These are phyloP conservation scores for Citrus cavaleriei DNA, from an alignment of 345 rosid genomes.

Conservation along the genomic window DNA sequence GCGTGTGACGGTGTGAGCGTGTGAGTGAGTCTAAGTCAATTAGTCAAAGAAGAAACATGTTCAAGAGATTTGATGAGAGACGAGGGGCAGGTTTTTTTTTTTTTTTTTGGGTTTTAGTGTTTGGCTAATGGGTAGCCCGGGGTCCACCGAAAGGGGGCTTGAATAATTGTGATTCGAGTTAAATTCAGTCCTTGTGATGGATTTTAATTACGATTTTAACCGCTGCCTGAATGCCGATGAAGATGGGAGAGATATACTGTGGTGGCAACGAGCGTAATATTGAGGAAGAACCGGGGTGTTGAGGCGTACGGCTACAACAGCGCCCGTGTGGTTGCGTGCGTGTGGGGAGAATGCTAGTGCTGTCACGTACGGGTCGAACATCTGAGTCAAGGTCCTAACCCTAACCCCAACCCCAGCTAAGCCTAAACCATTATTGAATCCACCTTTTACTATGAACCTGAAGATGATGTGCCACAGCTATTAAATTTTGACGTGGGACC, in stretches of 20 bases:
- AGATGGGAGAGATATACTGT: not conserved
- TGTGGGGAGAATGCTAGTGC: constrained; percentile 12
- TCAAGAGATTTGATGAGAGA: constrained; percentile 10
- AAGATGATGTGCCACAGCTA: not conserved
- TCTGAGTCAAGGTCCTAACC: not conserved
- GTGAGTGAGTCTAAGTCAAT: constrained; percentile 34
- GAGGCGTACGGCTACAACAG: constrained; percentile 5
- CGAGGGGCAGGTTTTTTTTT: not conserved
- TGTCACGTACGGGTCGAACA: constrained; percentile 27
- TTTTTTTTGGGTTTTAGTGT: constrained; percentile 26
- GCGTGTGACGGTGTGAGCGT: not conserved
- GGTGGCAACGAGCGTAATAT: constrained; percentile 7
- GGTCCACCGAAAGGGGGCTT: not conserved
- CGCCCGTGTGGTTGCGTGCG: constrained; percentile 27
- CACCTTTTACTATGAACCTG: not conserved
- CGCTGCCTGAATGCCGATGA: not conserved
- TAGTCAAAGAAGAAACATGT: constrained; percentile 30
- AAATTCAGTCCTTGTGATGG: not conserved
- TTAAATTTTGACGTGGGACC: constrained; percentile 14
- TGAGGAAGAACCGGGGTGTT: constrained; percentile 18
- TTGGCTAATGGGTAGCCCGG: constrained; percentile 20
- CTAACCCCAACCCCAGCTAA: not conserved
- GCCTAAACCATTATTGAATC: not conserved
- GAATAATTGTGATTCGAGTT: constrained; percentile 22
- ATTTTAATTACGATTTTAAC: not conserved